These are phyloP conservation scores for Pelargonium fulgidum DNA, from an alignment of 441 rosid genomes.

Conservation along the genomic window DNA sequence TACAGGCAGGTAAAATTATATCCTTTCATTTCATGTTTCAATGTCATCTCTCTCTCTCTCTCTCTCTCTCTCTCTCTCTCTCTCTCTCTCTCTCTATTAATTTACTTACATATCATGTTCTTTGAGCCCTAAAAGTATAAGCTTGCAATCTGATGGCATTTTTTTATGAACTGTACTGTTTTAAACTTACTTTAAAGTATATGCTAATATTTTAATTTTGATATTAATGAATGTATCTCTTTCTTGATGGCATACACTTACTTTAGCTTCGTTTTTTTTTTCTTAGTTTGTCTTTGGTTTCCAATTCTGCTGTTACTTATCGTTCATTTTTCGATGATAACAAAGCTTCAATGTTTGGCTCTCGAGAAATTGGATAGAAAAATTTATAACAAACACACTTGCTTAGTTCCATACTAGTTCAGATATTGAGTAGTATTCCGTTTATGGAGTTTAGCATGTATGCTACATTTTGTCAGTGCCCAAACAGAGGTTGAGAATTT, in stretches of 20 bases:
- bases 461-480: neutral
- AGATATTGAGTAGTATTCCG: neutral
- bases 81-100: too few species aligned
- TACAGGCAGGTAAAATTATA: conserved; percentile 64
- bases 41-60: neutral
- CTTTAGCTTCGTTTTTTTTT: neutral
- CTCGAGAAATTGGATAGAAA: neutral
- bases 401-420: too few species aligned
- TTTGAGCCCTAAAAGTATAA: neutral
- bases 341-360: neutral
- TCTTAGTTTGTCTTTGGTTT: too few species aligned
- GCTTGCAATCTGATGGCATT: neutral
- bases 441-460: neutral
- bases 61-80: neutral
- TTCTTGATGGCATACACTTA: neutral
- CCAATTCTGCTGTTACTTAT: too few species aligned
- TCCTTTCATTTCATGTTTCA: neutral
- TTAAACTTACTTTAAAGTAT: neutral
- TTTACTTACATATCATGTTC: neutral
- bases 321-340: too few species aligned
- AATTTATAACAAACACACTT: too few species aligned
- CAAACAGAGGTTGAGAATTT: neutral
- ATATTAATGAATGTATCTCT: neutral
- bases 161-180: neutral
- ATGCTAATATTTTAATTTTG: neutral